Base-by-base conservation (phyloP, 2,329 filamentous ascomycete species). In the Epichloe aotearoae region DNA sequence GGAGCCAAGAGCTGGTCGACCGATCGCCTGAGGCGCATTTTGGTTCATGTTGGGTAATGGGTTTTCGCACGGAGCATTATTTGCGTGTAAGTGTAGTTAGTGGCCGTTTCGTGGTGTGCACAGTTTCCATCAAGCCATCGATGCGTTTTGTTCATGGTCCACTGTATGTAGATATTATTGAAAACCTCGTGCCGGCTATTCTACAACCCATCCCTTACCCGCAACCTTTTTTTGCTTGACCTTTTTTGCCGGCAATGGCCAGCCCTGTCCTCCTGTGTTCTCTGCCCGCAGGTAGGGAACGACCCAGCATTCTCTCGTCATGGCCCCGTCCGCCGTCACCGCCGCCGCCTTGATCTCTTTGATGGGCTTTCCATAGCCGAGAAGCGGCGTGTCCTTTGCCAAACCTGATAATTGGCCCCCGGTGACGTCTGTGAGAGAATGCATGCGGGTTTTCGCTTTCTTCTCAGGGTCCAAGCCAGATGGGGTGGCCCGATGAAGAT, bases 321-420 rank as follows among this genome's bases (percentile, higher is more conserved):
- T 70, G 23, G 62, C 63, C 1, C 64, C 66, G 14, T 68, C 64
- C 1, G 61, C 60, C 26, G 63, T 60, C 45, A 64, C 68, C 40
- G 68, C 66, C 4, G 45, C n/a, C 47, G 69, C 62, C 56, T 77
- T 70, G 14, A 86, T 78, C 72, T 93, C 90, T 58, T 93, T 93
- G 62, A 96, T 83, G 1, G 93, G 91, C 71, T 97, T 97, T 3
- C 88, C 87, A 57, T 91, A 89, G 38, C 79, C 79, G 20, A 97
- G 66, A 50, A 98, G 70, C 46, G 89, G 87, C 12, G 93, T 97
- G 0, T 86, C 87, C 63, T 88, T 84, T 5, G 89, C 87, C 50
- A 97, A 73, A 1, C 80, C 81, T 4, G 86, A 80, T 5, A 98
- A 75, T 64, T 94, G 86, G 2, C 78, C 76, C 1, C 81, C 84